Base-by-base conservation (phyloP, 371 early-diverging fungal species). In the Vairimorpha apis region DNA sequence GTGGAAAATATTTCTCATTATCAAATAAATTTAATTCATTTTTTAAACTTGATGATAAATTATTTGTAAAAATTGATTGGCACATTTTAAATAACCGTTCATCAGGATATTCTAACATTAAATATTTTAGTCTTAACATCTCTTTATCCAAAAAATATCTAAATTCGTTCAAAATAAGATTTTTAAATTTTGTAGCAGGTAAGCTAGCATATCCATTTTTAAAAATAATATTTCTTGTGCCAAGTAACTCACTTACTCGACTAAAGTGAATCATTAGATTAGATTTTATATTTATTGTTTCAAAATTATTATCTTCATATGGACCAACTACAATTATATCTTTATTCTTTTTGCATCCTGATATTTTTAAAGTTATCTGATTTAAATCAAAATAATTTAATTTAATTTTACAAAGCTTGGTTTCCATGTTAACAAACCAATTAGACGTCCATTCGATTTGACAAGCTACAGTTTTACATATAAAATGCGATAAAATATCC, bases 371-470 rank as follows among this genome's bases (percentile, higher is more conserved):
- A 7, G 3, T 37, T 37, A 12, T 37, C 3, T 37, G 7, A 37
- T 37, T 7, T 7, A 37, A 7, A 37, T 37, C 37, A 7, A 7
- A 12, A 3, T 37, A 12, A 12, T 12, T 3, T 1, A 83, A 8
- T 43, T 72, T 44, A 2, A 41, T 18, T 32, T 58, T 71, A 47
- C 82, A 80, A 14, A 83, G 63, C 35, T 60, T 32, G 21, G 68
- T 71, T 60, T 83, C 84, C 37, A 51, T 43, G 25, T 66, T 67
- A 8, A 81, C 59, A 77, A 83, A 82, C 77, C 78, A 81, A 2
- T 25, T 59, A 13, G 62, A n/a, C 0, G 64, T 21, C 77, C 77
- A 77, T 0, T 25, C n/a, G 3, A 38, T 43, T 25, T 75, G 73
- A 7, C 67, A 43, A 58, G 65, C 66, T 13, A 81, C 47, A 41